A percentile compares a stretch with the other conserved stretches of the same genome.
Conservation (phyloP, 1,284 basidiomycete species). For the Cystobasidium sp. region DNA sequence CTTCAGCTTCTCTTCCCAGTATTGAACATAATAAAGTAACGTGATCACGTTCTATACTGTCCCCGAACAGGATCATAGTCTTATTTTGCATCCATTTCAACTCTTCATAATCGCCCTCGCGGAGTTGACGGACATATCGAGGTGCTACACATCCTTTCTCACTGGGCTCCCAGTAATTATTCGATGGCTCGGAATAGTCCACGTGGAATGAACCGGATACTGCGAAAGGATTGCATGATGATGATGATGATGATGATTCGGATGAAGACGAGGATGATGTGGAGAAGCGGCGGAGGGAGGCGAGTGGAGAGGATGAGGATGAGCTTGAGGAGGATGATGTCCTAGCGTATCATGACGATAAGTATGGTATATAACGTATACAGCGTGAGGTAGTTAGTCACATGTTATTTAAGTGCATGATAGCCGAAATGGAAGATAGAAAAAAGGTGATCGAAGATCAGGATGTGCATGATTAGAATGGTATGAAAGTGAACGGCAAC, state of each 20-base stretch:
- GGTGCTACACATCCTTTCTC: conserved; percentile 43
- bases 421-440: conserved; percentile 8
- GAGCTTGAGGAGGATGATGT: not conserved
- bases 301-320: conserved; percentile 1
- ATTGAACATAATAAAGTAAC: conserved; percentile 58
- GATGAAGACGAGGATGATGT: conserved; percentile 3
- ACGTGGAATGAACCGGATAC: conserved; percentile 48
- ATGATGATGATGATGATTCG: not conserved
- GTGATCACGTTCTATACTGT: conserved; percentile 56
- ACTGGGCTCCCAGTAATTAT: conserved; percentile 50
- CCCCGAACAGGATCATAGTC: conserved; percentile 58
- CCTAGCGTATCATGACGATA: not conserved
- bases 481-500: not conserved
- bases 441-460: conserved; percentile 4
- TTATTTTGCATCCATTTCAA: conserved; percentile 54
- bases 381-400: not conserved
- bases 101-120: conserved; percentile 44
- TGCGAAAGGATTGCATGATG: conserved; percentile 51
- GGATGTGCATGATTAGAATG: conserved; percentile 1
- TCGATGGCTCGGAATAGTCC: conserved; percentile 50
- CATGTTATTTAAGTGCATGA: too few species aligned
- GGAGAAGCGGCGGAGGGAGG: conserved; percentile 5
- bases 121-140: conserved; percentile 32
- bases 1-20: conserved; percentile 54
- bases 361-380: not conserved